These are phyloP conservation scores for Phyllostachys edulis DNA, from an alignment of 176 grass and related monocot genomes.

Conservation along the genomic window DNA sequence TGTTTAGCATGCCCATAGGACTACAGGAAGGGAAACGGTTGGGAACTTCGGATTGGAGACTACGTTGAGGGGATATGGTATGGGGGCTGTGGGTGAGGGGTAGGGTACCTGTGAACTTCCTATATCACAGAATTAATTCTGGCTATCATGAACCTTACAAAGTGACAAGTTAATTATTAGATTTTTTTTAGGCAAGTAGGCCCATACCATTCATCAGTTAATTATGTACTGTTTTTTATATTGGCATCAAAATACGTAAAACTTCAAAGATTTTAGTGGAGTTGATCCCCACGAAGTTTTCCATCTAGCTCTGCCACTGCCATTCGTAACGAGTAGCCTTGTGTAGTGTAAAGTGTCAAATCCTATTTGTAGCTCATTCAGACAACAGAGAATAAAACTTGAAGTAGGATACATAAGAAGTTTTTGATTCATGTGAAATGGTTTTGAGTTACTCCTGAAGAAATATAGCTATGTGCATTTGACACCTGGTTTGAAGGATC, in stretches of 20 bases:
- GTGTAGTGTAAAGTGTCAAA: neutral
- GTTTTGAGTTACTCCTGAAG: neutral
- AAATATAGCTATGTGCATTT: neutral
- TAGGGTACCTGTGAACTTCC: neutral
- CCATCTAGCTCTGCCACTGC: too few species aligned
- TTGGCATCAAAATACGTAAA: too few species aligned
- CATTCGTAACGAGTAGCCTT: neutral
- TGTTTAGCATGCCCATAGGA: neutral
- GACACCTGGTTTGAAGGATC: neutral
- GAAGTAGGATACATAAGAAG: neutral
- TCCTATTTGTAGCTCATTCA: neutral
- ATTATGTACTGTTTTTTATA: too few species aligned
- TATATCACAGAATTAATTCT: neutral
- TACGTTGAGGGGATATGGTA: neutral
- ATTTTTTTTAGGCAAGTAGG: neutral
- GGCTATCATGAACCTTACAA: neutral
- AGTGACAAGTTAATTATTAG: neutral
- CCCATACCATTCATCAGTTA: neutral
- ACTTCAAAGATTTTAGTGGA: too few species aligned
- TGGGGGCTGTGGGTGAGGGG: neutral
- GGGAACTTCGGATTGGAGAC: neutral
- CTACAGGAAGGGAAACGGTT: neutral
- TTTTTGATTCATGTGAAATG: neutral
- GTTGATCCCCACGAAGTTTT: too few species aligned
- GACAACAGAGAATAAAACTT: neutral